Evolutionary conservation across 192 early-diverging fungal genomes (phyloP).

Genomic region (Lunasporangiospora selenospora): DNA sequence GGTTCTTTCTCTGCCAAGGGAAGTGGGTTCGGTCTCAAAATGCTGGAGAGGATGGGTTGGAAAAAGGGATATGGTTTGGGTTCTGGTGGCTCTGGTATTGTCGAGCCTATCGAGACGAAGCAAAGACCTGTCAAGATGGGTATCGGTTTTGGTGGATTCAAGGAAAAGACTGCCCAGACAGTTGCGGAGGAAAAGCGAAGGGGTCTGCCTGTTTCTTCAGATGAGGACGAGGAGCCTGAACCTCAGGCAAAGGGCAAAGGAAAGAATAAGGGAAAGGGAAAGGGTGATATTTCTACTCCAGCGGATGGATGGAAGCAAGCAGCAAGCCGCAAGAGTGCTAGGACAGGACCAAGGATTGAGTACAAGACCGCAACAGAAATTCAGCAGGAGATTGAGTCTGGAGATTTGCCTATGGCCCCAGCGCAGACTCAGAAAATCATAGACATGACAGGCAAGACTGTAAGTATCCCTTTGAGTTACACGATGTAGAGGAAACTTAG

Average conservation of each 20-base stretch:
- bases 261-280: constrained; percentile 28
- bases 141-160: constrained; percentile 81
- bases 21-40: constrained; percentile 78
- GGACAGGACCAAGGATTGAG: constrained; percentile 51
- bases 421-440: constrained; percentile 72
- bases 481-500: constrained; percentile 13
- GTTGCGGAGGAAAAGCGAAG: constrained; percentile 56
- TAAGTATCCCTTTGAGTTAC: constrained; percentile 6
- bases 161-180: constrained; percentile 74
- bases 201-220: constrained; percentile 24
- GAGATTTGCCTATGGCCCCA: constrained; percentile 32
- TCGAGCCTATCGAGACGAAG: constrained; percentile 91
- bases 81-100: constrained; percentile 81
- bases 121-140: constrained; percentile 82
- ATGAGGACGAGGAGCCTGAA: constrained; percentile 41
- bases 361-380: constrained; percentile 85
- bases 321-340: constrained; percentile 18
- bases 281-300: constrained; percentile 21
- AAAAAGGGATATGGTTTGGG: constrained; percentile 90
- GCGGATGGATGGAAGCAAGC: constrained; percentile 58
- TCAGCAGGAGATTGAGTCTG: constrained; percentile 59
- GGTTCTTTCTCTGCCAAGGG: constrained; percentile 80
- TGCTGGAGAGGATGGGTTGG: constrained; percentile 95
- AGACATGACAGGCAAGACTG: constrained; percentile 83
- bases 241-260: constrained; percentile 14